Conservation (phyloP, 768 basidiomycete species). For the Collybia sp. region DNA sequence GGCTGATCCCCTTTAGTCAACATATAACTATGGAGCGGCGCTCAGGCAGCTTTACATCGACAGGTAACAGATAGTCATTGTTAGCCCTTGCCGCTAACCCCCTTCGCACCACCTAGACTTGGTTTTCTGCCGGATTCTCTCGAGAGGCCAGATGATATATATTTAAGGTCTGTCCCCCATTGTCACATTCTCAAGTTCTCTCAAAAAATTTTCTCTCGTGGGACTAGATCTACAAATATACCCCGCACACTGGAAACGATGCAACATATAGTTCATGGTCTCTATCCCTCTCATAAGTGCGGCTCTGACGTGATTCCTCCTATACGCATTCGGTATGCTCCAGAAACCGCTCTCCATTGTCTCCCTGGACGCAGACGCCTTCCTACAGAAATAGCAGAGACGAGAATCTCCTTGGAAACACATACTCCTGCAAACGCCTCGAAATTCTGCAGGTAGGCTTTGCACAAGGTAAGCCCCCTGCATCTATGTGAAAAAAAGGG, state of each 20-base stretch:
- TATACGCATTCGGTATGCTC: conserved; percentile 48
- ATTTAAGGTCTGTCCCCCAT: conserved; percentile 44
- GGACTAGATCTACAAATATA: conserved; percentile 60
- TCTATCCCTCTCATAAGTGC: conserved; percentile 59
- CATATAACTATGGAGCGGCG: conserved; percentile 54
- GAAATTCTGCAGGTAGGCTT: conserved; percentile 59
- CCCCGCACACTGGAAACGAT: conserved; percentile 73
- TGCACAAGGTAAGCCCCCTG: conserved; percentile 44
- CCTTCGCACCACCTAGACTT: conserved; percentile 36
- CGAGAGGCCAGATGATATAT: conserved; percentile 38
- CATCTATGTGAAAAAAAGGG: background rate
- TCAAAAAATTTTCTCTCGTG: background rate
- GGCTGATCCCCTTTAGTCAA: conserved; percentile 40
- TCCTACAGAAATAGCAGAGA: conserved; percentile 56
- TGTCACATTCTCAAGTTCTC: background rate
- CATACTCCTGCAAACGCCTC: conserved; percentile 61
- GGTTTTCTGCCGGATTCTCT: conserved; percentile 57
- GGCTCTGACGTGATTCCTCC: conserved; percentile 38
- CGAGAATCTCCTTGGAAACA: conserved; percentile 70
- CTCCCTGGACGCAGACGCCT: background rate
- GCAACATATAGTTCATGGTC: conserved; percentile 67
- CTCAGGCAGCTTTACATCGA: conserved; percentile 65
- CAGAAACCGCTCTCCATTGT: background rate
- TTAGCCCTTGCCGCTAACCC: background rate
- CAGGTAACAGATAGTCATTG: conserved; percentile 33